phyloP scores from a whole-genome alignment of 176 grass and related monocot species.

The Triticum dicoccoides region DNA sequence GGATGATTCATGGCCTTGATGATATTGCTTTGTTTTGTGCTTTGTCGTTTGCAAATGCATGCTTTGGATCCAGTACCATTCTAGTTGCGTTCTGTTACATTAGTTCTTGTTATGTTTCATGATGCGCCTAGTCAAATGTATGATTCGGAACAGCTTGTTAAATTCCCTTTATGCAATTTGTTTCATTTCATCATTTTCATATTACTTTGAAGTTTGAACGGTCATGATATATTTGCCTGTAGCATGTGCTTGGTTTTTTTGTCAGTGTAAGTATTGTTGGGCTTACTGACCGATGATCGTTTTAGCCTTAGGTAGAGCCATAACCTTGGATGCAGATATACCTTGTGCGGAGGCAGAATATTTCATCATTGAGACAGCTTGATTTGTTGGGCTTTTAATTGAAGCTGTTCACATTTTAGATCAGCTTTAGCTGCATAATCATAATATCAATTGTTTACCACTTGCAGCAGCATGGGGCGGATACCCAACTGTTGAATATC shows the following conservation, averaged over 20 bases:
- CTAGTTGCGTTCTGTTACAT: not conserved
- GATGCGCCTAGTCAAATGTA: not conserved
- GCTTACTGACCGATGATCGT: not conserved
- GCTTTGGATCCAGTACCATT: not conserved
- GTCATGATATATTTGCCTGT: not conserved
- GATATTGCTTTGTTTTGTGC: conserved; percentile 7
- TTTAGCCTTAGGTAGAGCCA: not conserved
- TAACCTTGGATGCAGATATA: not conserved
- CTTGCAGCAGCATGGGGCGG: conserved; percentile 37
- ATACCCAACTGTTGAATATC: conserved; percentile 45
- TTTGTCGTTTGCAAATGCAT: not conserved
- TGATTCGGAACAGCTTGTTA: not conserved
- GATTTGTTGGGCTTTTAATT: not conserved
- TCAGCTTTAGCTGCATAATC: not conserved
- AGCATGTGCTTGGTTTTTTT: too few species aligned
- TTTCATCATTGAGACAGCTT: not conserved
- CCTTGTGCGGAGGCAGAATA: not conserved
- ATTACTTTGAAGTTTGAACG: too few species aligned
- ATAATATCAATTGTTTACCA: not conserved
- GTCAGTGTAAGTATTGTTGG: not conserved
- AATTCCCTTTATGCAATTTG: not conserved
- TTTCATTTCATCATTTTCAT: not conserved
- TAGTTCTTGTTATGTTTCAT: not conserved
- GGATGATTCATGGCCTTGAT: not conserved
- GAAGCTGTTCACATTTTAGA: not conserved